Conservation (phyloP, 2,329 filamentous ascomycete genomes). For the Fonsecaea erecta region DNA sequence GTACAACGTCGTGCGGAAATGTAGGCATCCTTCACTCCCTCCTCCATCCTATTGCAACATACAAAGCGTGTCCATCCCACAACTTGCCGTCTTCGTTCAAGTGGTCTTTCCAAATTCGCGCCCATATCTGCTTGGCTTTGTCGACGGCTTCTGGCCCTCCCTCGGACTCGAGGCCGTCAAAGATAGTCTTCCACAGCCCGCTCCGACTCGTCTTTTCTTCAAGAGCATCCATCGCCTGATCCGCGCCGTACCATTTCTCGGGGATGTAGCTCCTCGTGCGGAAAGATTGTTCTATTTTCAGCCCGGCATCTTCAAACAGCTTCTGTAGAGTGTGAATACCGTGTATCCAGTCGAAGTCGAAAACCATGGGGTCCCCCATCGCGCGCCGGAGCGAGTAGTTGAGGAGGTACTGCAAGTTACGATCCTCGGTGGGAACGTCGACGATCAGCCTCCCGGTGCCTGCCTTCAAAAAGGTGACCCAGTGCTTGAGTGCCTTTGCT, state of each 20-base stretch:
- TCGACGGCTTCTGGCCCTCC: slow-evolving; percentile 2
- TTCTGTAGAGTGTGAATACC: slow-evolving; percentile 21
- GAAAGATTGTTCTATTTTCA: slow-evolving; percentile 21
- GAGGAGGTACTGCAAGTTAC: slow-evolving; percentile 22
- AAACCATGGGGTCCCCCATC: slow-evolving; percentile 10
- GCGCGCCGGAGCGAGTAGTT: slow-evolving; percentile 15
- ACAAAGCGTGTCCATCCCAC: slow-evolving; percentile 27
- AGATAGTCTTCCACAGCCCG: slow-evolving; percentile 12
- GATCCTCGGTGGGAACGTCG: slow-evolving; percentile 28
- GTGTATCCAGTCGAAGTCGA: slow-evolving; percentile 16
- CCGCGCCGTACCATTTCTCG: slow-evolving; percentile 14
- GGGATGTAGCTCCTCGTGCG: slow-evolving; percentile 24
- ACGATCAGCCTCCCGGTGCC: slow-evolving; percentile 30
- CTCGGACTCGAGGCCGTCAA: not conserved
- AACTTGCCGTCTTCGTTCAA: slow-evolving; percentile 17
- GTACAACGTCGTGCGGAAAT: not conserved
- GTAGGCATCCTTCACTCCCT: not conserved
- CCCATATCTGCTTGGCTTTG: slow-evolving; percentile 17
- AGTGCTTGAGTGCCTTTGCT: slow-evolving; percentile 19
- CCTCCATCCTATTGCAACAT: slow-evolving; percentile 25
- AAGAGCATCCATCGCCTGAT: slow-evolving; percentile 17
- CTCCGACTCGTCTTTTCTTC: slow-evolving; percentile 18
- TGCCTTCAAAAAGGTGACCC: slow-evolving; percentile 19
- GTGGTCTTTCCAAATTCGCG: slow-evolving; percentile 21
- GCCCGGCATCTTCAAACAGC: slow-evolving; percentile 20